phyloP scores from a whole-genome alignment of 2,329 filamentous ascomycete species.

The Penicillium sp. region DNA sequence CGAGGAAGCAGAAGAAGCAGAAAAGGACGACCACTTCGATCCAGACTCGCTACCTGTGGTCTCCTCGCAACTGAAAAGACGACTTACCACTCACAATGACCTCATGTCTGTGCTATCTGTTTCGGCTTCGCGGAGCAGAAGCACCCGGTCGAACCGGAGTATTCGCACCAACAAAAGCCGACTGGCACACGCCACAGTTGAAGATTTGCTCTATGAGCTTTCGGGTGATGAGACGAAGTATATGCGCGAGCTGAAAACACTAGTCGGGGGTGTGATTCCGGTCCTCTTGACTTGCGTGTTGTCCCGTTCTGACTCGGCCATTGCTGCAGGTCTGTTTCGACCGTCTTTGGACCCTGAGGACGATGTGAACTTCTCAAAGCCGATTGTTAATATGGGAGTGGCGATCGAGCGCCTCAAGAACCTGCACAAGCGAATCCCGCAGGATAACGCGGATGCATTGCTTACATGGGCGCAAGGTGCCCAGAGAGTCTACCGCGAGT shows the following conservation, averaged over 20 bases:
- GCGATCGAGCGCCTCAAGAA: conserved; percentile 74
- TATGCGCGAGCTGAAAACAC: conserved; percentile 76
- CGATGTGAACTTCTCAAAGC: conserved; percentile 62
- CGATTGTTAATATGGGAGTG: conserved; percentile 89
- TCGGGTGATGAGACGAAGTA: conserved; percentile 78
- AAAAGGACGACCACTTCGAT: conserved; percentile 39
- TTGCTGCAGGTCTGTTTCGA: conserved; percentile 60
- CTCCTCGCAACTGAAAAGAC: conserved; percentile 53
- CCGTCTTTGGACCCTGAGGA: conserved; percentile 46
- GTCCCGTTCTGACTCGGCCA: conserved; percentile 57
- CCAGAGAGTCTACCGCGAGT: conserved; percentile 71
- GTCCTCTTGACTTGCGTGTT: conserved; percentile 80
- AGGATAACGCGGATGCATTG: conserved; percentile 61
- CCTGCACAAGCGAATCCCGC: conserved; percentile 70
- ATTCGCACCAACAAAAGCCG: conserved; percentile 64
- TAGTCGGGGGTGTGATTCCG: conserved; percentile 91
- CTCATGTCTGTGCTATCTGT: conserved; percentile 82
- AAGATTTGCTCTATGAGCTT: conserved; percentile 71
- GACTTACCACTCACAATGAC: conserved; percentile 84
- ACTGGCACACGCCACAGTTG: conserved; percentile 58
- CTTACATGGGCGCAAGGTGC: conserved; percentile 73
- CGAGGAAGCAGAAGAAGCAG: conserved; percentile 20
- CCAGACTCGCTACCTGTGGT: conserved; percentile 40
- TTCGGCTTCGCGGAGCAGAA: conserved; percentile 53
- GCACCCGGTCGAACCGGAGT: conserved; percentile 67